Conservation (phyloP, 345 rosid species). For the Eucalyptus sideroxylon region DNA sequence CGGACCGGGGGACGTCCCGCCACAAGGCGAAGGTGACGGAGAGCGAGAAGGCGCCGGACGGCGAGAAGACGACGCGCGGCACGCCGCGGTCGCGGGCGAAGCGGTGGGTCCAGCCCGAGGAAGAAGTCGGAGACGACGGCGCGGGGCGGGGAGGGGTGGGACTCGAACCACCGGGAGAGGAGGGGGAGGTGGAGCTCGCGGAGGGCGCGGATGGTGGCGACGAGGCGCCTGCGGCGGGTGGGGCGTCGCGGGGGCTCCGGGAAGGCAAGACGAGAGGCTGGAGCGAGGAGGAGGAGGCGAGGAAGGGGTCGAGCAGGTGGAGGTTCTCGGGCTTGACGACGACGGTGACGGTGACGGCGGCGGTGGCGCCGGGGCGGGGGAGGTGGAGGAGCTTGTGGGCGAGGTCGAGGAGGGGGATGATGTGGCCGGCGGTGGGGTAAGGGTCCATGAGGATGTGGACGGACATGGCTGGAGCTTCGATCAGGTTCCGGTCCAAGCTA, state of each 20-base stretch:
- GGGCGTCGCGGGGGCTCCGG: conserved; percentile 31
- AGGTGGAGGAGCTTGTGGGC: conserved; percentile 5
- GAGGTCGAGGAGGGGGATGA: conserved; percentile 38
- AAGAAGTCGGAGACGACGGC: conserved; percentile 72
- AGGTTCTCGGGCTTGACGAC: conserved; percentile 2
- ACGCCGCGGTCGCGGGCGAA: conserved; percentile 23
- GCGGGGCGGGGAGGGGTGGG: conserved; percentile 49
- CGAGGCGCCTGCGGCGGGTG: conserved; percentile 11
- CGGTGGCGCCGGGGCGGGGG: background rate
- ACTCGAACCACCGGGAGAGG: conserved; percentile 39
- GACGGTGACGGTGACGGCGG: background rate
- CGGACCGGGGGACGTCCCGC: background rate
- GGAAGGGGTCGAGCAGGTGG: conserved; percentile 17
- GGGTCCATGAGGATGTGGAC: conserved; percentile 50
- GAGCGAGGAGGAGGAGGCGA: conserved; percentile 44
- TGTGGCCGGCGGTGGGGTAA: conserved; percentile 68
- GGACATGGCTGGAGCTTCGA: background rate
- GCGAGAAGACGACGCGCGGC: conserved; percentile 37
- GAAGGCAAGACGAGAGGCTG: conserved; percentile 31
- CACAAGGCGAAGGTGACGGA: conserved; percentile 14
- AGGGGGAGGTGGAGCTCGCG: conserved; percentile 37
- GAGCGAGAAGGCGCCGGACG: conserved; percentile 15
- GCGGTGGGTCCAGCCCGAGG: conserved; percentile 61
- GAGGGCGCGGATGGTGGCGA: conserved; percentile 27
- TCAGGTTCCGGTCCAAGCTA: too few species aligned